A percentile compares a stretch with the other conserved stretches of the same genome.
phyloP scores from a whole-genome alignment of 495 filamentous ascomycete genomes.

The Daldinia childiae region DNA sequence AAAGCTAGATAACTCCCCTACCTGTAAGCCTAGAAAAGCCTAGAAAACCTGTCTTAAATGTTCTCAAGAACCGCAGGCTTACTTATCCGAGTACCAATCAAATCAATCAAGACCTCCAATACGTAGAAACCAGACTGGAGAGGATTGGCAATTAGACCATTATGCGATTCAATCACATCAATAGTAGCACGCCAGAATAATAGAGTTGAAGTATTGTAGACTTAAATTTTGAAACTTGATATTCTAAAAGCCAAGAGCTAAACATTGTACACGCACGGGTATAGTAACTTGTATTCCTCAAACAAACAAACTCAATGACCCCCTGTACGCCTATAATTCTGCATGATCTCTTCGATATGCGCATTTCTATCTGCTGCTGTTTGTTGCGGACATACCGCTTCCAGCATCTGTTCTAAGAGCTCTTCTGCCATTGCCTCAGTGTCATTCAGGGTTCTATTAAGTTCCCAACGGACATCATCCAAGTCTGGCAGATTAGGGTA shows the following conservation, averaged over 20 bases:
- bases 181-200: neutral
- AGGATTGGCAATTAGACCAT: constrained; percentile 1
- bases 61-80: neutral
- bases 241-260: constrained; percentile 5
- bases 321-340: constrained; percentile 26
- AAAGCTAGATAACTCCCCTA: neutral
- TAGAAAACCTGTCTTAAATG: constrained; percentile 5
- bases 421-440: constrained; percentile 41
- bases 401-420: constrained; percentile 38
- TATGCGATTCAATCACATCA: constrained; percentile 6
- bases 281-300: constrained; percentile 5
- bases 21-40: neutral
- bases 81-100: constrained; percentile 15
- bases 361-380: constrained; percentile 30
- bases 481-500: constrained; percentile 38
- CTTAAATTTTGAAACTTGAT: neutral
- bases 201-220: neutral
- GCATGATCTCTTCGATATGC: constrained; percentile 37
- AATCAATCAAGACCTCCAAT: constrained; percentile 2
- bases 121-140: neutral
- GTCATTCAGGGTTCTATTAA: constrained; percentile 38
- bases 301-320: neutral
- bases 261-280: constrained; percentile 7
- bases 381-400: constrained; percentile 29
- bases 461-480: constrained; percentile 28